phyloP scores from a whole-genome alignment of 1,284 basidiomycete genomes.

The Tylopilus sp. region DNA sequence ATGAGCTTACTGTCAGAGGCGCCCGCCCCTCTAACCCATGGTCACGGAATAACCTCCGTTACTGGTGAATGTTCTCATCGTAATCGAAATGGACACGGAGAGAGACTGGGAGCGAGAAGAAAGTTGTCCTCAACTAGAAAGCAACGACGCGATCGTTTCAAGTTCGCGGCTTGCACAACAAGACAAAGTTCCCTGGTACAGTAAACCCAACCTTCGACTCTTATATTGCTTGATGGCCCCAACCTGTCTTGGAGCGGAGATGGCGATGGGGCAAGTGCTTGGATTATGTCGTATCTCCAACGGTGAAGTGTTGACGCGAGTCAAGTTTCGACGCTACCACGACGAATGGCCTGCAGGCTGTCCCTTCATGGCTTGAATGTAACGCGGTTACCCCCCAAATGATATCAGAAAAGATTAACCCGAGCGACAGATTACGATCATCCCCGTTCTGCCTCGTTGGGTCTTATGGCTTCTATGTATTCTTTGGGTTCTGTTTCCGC shows the following conservation, averaged over 20 bases:
- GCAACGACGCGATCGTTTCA: background rate
- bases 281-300: conserved; percentile 2
- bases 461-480: conserved; percentile 16
- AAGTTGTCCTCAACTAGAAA: background rate
- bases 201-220: conserved; percentile 6
- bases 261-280: background rate
- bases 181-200: conserved; percentile 4
- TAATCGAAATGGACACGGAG: background rate
- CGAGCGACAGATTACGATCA: conserved; percentile 11
- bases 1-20: too few relatives aligned
- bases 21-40: too few relatives aligned
- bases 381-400: background rate
- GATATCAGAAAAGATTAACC: background rate
- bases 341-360: conserved; percentile 22
- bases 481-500: conserved; percentile 11
- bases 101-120: background rate
- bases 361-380: conserved; percentile 24
- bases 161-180: background rate
- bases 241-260: conserved; percentile 2
- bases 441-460: conserved; percentile 18
- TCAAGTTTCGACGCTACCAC: conserved; percentile 12
- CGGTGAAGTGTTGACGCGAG: background rate
- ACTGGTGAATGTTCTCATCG: too few relatives aligned
- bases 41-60: too few relatives aligned
- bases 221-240: background rate